A percentile compares a stretch with the other conserved stretches of the same genome.
phyloP scores from a whole-genome alignment of 2,329 filamentous ascomycete genomes.

The Bipolaris sorokiniana region DNA sequence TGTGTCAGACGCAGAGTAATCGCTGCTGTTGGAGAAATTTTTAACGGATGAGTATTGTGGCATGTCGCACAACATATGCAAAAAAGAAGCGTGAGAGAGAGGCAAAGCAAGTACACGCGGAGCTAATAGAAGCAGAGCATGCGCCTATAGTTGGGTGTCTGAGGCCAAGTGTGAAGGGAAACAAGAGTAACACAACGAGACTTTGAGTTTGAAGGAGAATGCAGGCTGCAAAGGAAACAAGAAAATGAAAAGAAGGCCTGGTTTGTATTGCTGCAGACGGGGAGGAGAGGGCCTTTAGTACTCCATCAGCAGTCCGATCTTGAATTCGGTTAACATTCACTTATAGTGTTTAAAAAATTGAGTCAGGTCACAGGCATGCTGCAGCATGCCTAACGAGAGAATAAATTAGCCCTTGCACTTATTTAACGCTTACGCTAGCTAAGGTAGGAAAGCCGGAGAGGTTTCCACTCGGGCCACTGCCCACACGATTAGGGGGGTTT shows the following conservation, averaged over 20 bases:
- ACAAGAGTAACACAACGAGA: constrained; percentile 11
- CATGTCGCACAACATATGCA: constrained; percentile 10
- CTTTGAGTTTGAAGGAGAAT: constrained; percentile 11
- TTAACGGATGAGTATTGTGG: constrained; percentile 13
- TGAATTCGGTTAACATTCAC: constrained; percentile 8
- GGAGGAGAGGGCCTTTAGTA: constrained; percentile 19
- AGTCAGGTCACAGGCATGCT: constrained; percentile 3
- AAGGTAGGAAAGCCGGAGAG: constrained; percentile 21
- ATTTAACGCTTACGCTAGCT: constrained; percentile 18
- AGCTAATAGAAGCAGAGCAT: constrained; percentile 9
- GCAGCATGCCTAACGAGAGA: constrained; percentile 5
- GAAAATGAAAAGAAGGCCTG: constrained; percentile 7
- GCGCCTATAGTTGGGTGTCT: constrained; percentile 8
- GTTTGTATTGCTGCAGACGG: constrained; percentile 11
- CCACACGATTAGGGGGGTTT: constrained; percentile 22
- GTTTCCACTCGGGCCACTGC: constrained; percentile 12
- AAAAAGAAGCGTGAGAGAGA: constrained; percentile 6
- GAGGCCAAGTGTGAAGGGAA: constrained; percentile 9
- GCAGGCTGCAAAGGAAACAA: constrained; percentile 9
- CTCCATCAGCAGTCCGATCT: constrained; percentile 4
- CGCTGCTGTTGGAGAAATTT: constrained; percentile 15
- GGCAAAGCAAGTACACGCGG: constrained; percentile 2
- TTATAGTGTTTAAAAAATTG: constrained; percentile 7
- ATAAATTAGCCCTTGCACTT: constrained; percentile 9
- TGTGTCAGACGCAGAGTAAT: constrained; percentile 19